phyloP scores from a whole-genome alignment of 2,329 filamentous ascomycete genomes.

The Fusarium tanahbumbuense region DNA sequence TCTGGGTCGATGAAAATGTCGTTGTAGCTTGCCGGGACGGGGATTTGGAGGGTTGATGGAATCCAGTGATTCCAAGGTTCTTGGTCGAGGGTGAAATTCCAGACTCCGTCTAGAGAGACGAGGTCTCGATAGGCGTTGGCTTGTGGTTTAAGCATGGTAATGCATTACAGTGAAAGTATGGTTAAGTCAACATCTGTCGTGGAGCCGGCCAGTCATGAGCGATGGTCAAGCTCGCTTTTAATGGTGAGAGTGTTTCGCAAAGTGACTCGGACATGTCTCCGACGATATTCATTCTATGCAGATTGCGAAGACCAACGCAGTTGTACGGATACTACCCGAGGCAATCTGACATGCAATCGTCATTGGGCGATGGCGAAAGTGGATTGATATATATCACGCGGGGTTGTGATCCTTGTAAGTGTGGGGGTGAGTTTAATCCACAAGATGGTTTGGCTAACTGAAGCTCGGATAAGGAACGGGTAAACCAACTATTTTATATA shows the following conservation, averaged over 20 bases:
- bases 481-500: too few relatives aligned
- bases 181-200: background rate
- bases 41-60: background rate
- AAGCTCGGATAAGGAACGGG: too few relatives aligned
- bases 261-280: background rate
- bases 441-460: too few relatives aligned
- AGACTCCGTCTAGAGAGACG: background rate
- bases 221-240: background rate
- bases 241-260: background rate
- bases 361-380: background rate
- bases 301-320: background rate
- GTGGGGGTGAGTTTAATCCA: too few relatives aligned
- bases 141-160: background rate
- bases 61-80: background rate
- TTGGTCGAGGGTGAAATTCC: background rate
- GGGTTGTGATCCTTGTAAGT: too few relatives aligned
- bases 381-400: background rate
- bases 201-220: fast-evolving
- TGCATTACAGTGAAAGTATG: too few relatives aligned
- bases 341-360: background rate
- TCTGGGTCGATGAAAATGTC: background rate
- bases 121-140: background rate
- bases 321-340: too few relatives aligned
- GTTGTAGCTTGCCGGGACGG: background rate
- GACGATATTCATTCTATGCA: background rate